Conservation (phyloP, 768 basidiomycete species). For the Grammothele lineata region DNA sequence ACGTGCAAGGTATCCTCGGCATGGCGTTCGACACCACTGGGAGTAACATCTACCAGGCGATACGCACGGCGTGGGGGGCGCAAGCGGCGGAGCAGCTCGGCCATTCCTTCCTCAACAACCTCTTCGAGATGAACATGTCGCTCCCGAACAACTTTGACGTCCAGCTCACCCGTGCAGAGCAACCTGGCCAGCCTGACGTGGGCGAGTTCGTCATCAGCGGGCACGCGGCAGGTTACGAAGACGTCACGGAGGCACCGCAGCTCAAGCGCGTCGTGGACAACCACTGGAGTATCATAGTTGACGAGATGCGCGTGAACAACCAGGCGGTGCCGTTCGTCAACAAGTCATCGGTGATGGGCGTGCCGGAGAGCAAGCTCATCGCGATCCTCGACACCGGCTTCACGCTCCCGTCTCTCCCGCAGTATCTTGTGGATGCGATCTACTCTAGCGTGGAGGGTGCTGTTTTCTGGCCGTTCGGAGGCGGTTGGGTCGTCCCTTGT, state of each 20-base stretch:
- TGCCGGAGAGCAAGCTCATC: constrained; percentile 20
- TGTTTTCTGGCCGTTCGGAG: constrained; percentile 15
- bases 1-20: constrained; percentile 61
- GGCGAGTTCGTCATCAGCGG: constrained; percentile 25
- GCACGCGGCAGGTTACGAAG: constrained; percentile 14
- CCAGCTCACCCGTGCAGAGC: constrained; percentile 19
- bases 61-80: constrained; percentile 2
- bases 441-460: constrained; percentile 28
- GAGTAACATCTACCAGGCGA: constrained; percentile 53
- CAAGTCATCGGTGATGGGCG: constrained; percentile 14
- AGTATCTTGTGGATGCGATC: constrained; percentile 22
- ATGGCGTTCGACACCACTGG: constrained; percentile 77
- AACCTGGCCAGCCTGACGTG: constrained; percentile 14
- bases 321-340: constrained; percentile 46
- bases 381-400: constrained; percentile 28
- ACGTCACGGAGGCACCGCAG: constrained; percentile 17
- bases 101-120: constrained; percentile 17
- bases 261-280: constrained; percentile 31
- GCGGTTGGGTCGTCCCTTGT: constrained; percentile 28
- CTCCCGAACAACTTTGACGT: constrained; percentile 24
- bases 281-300: constrained; percentile 26
- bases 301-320: constrained; percentile 45
- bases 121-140: constrained; percentile 20
- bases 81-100: constrained; percentile 11
- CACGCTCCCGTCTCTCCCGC: constrained; percentile 22